Conservation (phyloP, 2,329 filamentous ascomycete genomes). For the Zalaria sp. region DNA sequence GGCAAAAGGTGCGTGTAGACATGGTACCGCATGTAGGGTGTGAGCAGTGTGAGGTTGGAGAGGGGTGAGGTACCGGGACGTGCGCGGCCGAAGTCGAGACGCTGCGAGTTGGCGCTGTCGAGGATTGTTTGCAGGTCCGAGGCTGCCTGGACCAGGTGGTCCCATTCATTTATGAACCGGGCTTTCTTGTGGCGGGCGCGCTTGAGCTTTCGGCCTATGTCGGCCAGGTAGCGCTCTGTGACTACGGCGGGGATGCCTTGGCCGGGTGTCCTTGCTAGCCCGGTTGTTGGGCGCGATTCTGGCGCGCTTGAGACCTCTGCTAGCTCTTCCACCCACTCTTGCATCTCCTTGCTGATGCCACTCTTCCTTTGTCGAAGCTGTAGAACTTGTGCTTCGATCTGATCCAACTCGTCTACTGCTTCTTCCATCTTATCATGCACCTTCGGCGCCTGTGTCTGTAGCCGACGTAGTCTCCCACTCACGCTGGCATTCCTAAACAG, state of each 20-base stretch:
- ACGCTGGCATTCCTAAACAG: slow-evolving; percentile 70
- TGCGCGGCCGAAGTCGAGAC: slow-evolving; percentile 56
- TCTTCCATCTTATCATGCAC: slow-evolving; percentile 82
- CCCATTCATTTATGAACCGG: slow-evolving; percentile 78
- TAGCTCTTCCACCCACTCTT: slow-evolving; percentile 93
- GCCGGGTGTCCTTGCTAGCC: background rate
- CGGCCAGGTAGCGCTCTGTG: slow-evolving; percentile 84
- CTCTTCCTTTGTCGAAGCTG: slow-evolving; percentile 71
- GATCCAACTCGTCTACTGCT: slow-evolving; percentile 62
- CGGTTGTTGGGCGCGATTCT: slow-evolving; percentile 34
- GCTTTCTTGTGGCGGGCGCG: slow-evolving; percentile 72
- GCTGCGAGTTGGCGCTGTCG: slow-evolving; percentile 68
- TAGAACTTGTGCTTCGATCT: slow-evolving; percentile 65
- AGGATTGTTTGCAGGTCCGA: slow-evolving; percentile 66
- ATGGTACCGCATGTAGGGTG: slow-evolving; percentile 69
- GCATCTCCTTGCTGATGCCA: slow-evolving; percentile 59
- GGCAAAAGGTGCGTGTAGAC: slow-evolving; percentile 64
- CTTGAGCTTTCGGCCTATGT: slow-evolving; percentile 68
- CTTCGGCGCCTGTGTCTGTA: slow-evolving; percentile 68
- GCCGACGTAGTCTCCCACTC: slow-evolving; percentile 54
- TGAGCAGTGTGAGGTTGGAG: slow-evolving; percentile 48
- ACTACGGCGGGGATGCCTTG: slow-evolving; percentile 54
- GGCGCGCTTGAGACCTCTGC: slow-evolving; percentile 60
- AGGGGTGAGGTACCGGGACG: slow-evolving; percentile 38
- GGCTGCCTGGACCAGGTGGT: slow-evolving; percentile 59